Percentiles rank a stretch among this genome's conserved stretches.
phyloP scores from a whole-genome alignment of 176 grass and related monocot genomes.

The Raddia distichophylla region DNA sequence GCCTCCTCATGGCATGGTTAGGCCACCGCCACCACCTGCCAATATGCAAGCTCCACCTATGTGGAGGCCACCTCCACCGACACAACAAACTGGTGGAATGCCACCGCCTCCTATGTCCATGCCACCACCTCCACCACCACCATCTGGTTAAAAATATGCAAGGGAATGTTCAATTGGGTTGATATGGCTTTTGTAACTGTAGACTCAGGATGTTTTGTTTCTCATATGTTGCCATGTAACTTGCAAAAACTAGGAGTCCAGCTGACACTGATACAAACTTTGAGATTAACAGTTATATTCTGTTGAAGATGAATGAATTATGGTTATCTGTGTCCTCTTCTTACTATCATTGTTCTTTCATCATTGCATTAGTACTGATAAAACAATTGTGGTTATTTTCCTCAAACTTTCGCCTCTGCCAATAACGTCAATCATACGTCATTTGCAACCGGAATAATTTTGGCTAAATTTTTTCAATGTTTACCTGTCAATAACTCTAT shows the following conservation, averaged over 20 bases:
- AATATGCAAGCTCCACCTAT: constrained; percentile 53
- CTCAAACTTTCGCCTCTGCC: not conserved
- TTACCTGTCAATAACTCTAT: not conserved
- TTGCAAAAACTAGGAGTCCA: constrained; percentile 10
- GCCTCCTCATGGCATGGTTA: constrained; percentile 74
- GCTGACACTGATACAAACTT: constrained; percentile 23
- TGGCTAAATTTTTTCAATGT: not conserved
- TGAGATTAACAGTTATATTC: constrained; percentile 17
- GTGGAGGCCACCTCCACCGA: constrained; percentile 73
- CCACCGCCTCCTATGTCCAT: constrained; percentile 59
- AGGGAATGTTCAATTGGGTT: not conserved
- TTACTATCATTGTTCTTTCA: not conserved
- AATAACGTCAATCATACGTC: not conserved
- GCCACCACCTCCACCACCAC: constrained; percentile 41
- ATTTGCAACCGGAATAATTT: not conserved
- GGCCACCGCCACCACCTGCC: constrained; percentile 55
- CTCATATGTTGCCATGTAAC: constrained; percentile 40
- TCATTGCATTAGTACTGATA: not conserved
- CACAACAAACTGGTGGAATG: constrained; percentile 61
- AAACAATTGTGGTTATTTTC: not conserved
- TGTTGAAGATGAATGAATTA: constrained; percentile 38
- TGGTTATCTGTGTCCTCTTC: not conserved
- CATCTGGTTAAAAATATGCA: constrained; percentile 45
- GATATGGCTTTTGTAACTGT: constrained; percentile 38
- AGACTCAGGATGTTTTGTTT: constrained; percentile 39